Base-by-base conservation (phyloP, 306 rosid species). In the Vicia villosa region DNA sequence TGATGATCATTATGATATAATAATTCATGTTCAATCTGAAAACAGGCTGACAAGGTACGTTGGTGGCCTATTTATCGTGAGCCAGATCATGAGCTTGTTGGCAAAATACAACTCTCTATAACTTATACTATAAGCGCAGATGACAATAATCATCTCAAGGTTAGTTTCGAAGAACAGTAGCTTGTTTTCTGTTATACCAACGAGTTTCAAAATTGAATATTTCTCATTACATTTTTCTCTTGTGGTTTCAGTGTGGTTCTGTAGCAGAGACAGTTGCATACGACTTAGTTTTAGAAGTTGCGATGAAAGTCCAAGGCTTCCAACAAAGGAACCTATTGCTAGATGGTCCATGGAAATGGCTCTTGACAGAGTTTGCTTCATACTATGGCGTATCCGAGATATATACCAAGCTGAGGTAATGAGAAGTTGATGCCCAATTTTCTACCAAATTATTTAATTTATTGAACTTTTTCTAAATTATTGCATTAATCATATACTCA, bases 261-360 rank as follows among this genome's bases (percentile, higher is more conserved):
- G 99, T 95, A 20, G 97, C 96, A 36, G 99, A 95, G 81, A 95
- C 99, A 0, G 99, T 91, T 38, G 99, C 97, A 13, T 95, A 95
- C 76, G 99, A 95, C 83, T 42, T 95, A 3, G 92, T 86, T 61
- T 80, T 95, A 64, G 99, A 91, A 80, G 96, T 89, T 74, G 87
- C 97, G 69, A 95, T 95, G 99, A 95, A 95, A 84, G 81, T 82
- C 69, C 97, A 87, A 74, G 88, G 87, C 77, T 95, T 95, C 76
- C 96, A 86, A 69, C 95, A 89, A 68, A 86, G 99, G 74, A 94
- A 83, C 63, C 82, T 94, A 71, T 57, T 83, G 68, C 68, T 94
- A 73, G 84, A 82, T 72, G 99, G 96, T 43, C 86, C 95, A 19
- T 94, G 99, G 99, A 89, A 91, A 86, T 94, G 99, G 99, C 92